Evolutionary conservation across 2,329 filamentous ascomycete species (phyloP).

Genomic region (Piedraia hortae): DNA sequence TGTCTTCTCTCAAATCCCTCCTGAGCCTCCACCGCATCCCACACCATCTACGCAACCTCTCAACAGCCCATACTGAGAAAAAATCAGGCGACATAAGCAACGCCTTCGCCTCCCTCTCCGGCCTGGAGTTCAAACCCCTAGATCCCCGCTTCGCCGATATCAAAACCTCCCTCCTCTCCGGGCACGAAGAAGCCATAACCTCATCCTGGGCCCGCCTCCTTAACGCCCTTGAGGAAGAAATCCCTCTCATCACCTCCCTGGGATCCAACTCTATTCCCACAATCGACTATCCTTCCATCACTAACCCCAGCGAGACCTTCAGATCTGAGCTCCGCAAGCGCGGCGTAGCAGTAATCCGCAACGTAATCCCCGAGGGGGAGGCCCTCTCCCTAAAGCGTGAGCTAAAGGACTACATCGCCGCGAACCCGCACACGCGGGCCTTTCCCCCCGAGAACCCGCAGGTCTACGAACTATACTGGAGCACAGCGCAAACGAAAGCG

Average conservation of each 20-base stretch:
- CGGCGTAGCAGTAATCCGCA: slow-evolving; percentile 21
- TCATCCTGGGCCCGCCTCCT: slow-evolving; percentile 21
- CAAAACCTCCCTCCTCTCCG: slow-evolving; percentile 18
- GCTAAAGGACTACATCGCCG: slow-evolving; percentile 18
- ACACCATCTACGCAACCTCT: too few species aligned
- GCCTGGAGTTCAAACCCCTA: slow-evolving; percentile 18
- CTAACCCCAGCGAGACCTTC: slow-evolving; percentile 25
- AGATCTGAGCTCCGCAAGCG: slow-evolving; percentile 29
- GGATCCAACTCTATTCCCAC: slow-evolving; percentile 19
- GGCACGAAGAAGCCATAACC: slow-evolving; percentile 21
- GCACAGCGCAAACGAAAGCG: slow-evolving; percentile 19
- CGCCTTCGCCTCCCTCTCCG: slow-evolving; percentile 22
- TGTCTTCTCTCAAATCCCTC: too few species aligned
- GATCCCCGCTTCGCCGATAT: slow-evolving; percentile 19
- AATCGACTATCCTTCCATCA: slow-evolving; percentile 20
- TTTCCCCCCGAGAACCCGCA: slow-evolving; percentile 22
- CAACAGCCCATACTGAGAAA: too few species aligned
- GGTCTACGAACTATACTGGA: slow-evolving; percentile 25
- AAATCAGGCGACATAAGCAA: slow-evolving; percentile 23
- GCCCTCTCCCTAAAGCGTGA: slow-evolving; percentile 19
- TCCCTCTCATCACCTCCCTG: slow-evolving; percentile 17
- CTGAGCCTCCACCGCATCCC: too few species aligned
- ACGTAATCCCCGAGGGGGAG: slow-evolving; percentile 18
- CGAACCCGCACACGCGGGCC: slow-evolving; percentile 20
- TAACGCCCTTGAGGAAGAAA: slow-evolving; percentile 17